These are phyloP conservation scores for Stylosanthes scabra DNA, from an alignment of 331 rosid species.

Conservation along the genomic window DNA sequence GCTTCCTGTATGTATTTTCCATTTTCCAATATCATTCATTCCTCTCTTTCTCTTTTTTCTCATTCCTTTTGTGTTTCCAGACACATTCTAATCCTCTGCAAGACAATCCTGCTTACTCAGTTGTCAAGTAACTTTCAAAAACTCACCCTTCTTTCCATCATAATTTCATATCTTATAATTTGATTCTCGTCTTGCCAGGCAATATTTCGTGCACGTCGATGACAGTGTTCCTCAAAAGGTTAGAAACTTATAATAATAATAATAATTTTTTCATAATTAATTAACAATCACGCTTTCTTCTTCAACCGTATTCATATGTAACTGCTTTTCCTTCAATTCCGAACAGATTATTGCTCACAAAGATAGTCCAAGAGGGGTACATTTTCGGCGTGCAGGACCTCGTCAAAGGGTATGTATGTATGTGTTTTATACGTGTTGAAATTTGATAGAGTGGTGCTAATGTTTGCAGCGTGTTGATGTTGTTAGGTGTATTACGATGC, in stretches of 20 bases:
- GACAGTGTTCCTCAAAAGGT: slow-evolving; percentile 88
- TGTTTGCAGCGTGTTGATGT: slow-evolving; percentile 22
- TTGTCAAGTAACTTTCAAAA: slow-evolving; percentile 69
- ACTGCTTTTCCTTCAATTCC: neutral
- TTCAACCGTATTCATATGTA: neutral
- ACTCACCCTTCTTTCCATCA: neutral
- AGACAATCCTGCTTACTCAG: slow-evolving; percentile 93
- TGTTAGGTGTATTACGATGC: slow-evolving; percentile 73
- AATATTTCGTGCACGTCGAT: slow-evolving; percentile 85
- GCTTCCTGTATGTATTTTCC: slow-evolving; percentile 61
- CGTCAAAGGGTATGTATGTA: slow-evolving; percentile 67
- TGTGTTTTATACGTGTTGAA: neutral
- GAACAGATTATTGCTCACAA: slow-evolving; percentile 75
- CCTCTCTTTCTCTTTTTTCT: no score
- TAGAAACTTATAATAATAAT: no score
- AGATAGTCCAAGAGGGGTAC: slow-evolving; percentile 79
- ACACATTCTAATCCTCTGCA: slow-evolving; percentile 62
- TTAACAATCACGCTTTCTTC: no score
- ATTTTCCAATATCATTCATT: neutral
- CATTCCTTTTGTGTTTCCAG: slow-evolving; percentile 35
- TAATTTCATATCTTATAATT: neutral
- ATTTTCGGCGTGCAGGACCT: slow-evolving; percentile 93
- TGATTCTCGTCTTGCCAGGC: slow-evolving; percentile 57
- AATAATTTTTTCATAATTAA: neutral
- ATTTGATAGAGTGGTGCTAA: neutral